Evolutionary conservation across 2,329 filamentous ascomycete species (phyloP), one percentile per base, ranked within the genome.

Genomic region (Penicillium sclerotiorum): DNA sequence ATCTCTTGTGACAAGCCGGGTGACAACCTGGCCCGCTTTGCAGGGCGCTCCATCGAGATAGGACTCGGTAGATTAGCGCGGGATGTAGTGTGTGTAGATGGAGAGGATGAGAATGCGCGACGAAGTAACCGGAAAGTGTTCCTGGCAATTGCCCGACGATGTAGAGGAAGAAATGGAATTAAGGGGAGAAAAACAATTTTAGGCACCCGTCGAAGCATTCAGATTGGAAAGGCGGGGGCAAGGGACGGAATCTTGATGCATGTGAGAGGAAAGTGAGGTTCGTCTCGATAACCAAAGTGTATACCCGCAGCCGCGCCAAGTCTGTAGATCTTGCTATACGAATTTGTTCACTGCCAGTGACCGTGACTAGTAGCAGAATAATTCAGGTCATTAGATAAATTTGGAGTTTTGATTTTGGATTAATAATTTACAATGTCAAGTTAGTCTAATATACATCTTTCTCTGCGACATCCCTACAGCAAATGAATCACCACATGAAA

Each of bases 401-500:
- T 32, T 32, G 5, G 25, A 28, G 28, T n/a, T 32, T 32, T 12
- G n/a, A n/a, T 12, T 6, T 32, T 11, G 28, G 4, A 32, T 32
- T n/a, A n/a, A n/a, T n/a, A n/a, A n/a, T n/a, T n/a, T n/a, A n/a
- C n/a, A n/a, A n/a, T n/a, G n/a, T n/a, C n/a, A n/a, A n/a, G 13
- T 28, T 3, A 36, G 2, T 20, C n/a, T 18, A 18, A 36, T 36
- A 17, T 36, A 36, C 33, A 36, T n/a, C n/a, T n/a, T n/a, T n/a
- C n/a, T n/a, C n/a, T n/a, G n/a, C n/a, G n/a, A n/a, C n/a, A n/a
- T n/a, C n/a, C n/a, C n/a, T n/a, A n/a, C 2, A 6, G 12, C 15
- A 8, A 4, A 39, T 39, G 9, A 13, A 36, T 53, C 57, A 83
- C 80, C 80, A 85, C 73, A 85, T 78, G 59, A 85, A 85, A 43